Percentiles rank a stretch among this genome's conserved stretches.
Conservation (phyloP, 768 basidiomycete genomes). For the Cyclocybe cylindracea region DNA sequence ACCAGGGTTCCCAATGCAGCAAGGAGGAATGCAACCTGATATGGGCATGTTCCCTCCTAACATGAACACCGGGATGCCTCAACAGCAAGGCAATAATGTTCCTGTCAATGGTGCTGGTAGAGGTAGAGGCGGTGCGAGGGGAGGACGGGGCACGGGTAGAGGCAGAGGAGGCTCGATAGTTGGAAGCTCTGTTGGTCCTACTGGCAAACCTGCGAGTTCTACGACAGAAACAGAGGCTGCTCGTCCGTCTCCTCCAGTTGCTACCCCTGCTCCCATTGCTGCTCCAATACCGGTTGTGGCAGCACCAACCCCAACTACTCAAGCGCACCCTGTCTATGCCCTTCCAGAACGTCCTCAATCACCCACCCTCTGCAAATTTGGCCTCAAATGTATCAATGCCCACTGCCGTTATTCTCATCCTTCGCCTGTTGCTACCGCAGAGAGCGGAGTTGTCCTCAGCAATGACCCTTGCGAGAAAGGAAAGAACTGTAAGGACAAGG, state of each 20-base stretch:
- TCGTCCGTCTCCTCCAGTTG: slow-evolving; percentile 24
- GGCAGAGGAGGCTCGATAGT: slow-evolving; percentile 48
- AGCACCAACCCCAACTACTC: slow-evolving; percentile 20
- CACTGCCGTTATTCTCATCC: slow-evolving; percentile 93
- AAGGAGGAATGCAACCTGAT: slow-evolving; percentile 51
- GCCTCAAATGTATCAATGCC: slow-evolving; percentile 86
- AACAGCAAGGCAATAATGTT: slow-evolving; percentile 23
- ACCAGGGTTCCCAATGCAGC: slow-evolving; percentile 64
- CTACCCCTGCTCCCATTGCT: slow-evolving; percentile 11
- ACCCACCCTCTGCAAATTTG: slow-evolving; percentile 92
- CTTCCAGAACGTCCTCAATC: slow-evolving; percentile 82
- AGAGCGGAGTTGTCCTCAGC: slow-evolving; percentile 93
- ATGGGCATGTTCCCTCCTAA: slow-evolving; percentile 50
- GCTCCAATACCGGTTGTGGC: slow-evolving; percentile 22
- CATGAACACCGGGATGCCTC: slow-evolving; percentile 36
- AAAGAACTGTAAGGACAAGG: slow-evolving; percentile 88
- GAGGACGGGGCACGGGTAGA: slow-evolving; percentile 50
- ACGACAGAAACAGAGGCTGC: slow-evolving; percentile 2
- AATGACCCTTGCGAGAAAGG: slow-evolving; percentile 92
- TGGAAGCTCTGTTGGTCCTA: slow-evolving; percentile 17
- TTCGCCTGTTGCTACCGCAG: slow-evolving; percentile 93
- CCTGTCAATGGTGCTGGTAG: slow-evolving; percentile 32
- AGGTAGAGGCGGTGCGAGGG: slow-evolving; percentile 39
- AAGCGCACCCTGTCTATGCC: slow-evolving; percentile 44
- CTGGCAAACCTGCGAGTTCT: slow-evolving; percentile 4